Evolutionary conservation across 768 basidiomycete genomes (phyloP).

Genomic region (Tulasnella sp.): DNA sequence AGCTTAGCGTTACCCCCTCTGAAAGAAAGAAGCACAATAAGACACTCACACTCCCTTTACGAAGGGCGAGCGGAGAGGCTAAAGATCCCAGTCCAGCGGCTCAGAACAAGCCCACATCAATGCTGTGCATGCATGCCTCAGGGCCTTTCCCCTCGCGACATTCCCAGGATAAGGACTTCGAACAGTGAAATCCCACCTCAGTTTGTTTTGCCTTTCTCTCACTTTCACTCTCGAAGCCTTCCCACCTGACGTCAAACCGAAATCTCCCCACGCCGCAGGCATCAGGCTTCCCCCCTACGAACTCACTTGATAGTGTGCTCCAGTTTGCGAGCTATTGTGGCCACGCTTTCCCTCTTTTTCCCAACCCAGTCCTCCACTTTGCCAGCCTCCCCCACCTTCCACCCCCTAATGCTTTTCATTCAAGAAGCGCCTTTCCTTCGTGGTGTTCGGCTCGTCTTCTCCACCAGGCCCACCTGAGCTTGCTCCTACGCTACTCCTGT

Average conservation of each 20-base stretch:
- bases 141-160: background rate
- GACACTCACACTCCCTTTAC: background rate
- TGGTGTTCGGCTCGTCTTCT: background rate
- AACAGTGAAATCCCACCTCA: background rate
- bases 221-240: no score
- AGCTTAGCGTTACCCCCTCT: background rate
- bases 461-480: background rate
- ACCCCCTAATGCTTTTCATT: background rate
- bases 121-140: constrained; percentile 13
- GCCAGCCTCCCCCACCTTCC: background rate
- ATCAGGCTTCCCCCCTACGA: background rate
- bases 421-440: background rate
- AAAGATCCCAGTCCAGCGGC: background rate
- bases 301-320: background rate
- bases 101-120: background rate
- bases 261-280: constrained; percentile 11
- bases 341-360: background rate
- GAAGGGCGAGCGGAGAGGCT: constrained; percentile 12
- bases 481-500: background rate
- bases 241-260: background rate
- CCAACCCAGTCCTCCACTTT: background rate
- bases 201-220: constrained; percentile 1
- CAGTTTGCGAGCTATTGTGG: background rate
- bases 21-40: background rate
- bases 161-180: constrained; percentile 7